phyloP scores from a whole-genome alignment of 371 early-diverging fungal species.

The Mortierella polycephala region DNA sequence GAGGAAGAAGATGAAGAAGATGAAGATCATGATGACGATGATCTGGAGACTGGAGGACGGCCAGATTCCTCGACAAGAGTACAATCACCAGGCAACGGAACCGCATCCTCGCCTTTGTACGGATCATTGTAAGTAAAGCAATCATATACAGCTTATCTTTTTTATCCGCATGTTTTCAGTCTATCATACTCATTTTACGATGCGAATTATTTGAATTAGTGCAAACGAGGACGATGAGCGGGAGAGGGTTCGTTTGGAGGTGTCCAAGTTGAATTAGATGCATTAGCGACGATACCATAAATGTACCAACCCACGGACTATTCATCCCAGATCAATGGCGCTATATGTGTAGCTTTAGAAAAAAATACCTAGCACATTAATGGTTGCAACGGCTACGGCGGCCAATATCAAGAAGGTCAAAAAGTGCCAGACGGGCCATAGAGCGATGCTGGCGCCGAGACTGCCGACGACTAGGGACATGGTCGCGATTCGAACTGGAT shows the following conservation, averaged over 20 bases:
- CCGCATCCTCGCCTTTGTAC: neutral
- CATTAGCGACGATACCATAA: too few species aligned
- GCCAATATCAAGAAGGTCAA: conserved; percentile 31
- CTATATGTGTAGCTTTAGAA: conserved; percentile 10
- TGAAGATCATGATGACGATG: conserved; percentile 52
- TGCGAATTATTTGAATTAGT: neutral
- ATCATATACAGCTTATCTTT: too few species aligned
- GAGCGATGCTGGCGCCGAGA: conserved; percentile 36
- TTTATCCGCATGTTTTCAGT: too few species aligned
- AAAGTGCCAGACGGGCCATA: conserved; percentile 54
- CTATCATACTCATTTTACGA: too few species aligned
- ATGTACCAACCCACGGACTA: too few species aligned
- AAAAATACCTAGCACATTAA: conserved; percentile 41
- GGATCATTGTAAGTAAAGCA: conserved; percentile 15
- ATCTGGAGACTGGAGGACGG: conserved; percentile 25
- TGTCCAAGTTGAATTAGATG: conserved; percentile 50
- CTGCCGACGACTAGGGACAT: conserved; percentile 23
- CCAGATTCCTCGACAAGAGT: conserved; percentile 31
- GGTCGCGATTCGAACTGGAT: conserved; percentile 41
- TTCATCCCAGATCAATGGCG: too few species aligned
- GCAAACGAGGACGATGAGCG: conserved; percentile 34
- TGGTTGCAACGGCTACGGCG: conserved; percentile 25
- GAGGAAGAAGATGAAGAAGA: conserved; percentile 61
- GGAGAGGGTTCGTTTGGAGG: conserved; percentile 40
- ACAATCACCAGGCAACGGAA: conserved; percentile 17